Base-by-base conservation (phyloP, 129 eudicot species). In the Chrysanthemum seticuspe region DNA sequence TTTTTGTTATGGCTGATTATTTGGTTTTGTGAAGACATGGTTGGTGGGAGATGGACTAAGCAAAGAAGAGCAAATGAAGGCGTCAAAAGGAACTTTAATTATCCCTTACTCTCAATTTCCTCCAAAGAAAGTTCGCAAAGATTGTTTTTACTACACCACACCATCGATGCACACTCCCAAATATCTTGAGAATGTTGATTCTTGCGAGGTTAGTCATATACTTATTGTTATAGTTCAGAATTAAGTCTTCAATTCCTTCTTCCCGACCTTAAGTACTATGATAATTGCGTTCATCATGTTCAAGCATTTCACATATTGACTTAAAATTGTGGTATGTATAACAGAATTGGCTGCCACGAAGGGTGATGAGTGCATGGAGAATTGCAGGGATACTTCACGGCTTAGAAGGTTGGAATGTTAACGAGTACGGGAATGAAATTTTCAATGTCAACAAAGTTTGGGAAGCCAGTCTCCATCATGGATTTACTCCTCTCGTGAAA, bases 291-390 rank as follows among this genome's bases (percentile, higher is more conserved):
- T 40, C 47, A 40, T 7, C 68, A 57, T 34, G 16, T n/a, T 13
- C 40, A 13, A 1, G 5, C 21, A 13, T 1, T 14, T 19, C 12
- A 8, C 56, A 16, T 23, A 72, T 18, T 57, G 21, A 72, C 4
- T 11, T 5, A 25, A 10, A 57, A 27, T 48, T 18, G 45, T 76
- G 45, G 7, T 23, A 0, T 15, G 65, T 60, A 4, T 6, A 12
- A 53, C 83, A 90, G 95, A 87, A 91, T 72, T 91, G 97, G 97
- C 67, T 91, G 83, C 95, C 97, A 62, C 83, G 97, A 77, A 83
- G 88, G 79, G 97, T 82, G 64, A 84, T 91, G 89, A 91, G 97
- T 64, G 97, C 91, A 34, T 83, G 89, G 87, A 85, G 95, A 34
- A 73, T 87, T 65, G 91, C 97, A 25, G 97, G 97, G 66, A 88